These are phyloP conservation scores for Pulveroboletus frians DNA, from an alignment of 768 basidiomycete genomes.

Conservation along the genomic window DNA sequence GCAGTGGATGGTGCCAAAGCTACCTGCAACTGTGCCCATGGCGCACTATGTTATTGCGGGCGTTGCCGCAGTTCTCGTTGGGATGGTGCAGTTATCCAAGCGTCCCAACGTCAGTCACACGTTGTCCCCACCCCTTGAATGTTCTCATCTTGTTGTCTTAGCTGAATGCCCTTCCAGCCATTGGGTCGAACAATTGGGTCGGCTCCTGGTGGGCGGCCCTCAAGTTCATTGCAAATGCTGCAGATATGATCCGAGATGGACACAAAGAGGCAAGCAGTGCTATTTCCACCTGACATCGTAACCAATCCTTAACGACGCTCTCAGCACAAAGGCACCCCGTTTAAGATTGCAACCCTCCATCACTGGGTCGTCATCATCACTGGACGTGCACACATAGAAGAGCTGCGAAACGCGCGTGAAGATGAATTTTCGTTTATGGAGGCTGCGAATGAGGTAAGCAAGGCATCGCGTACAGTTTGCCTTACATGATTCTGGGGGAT, in stretches of 20 bases:
- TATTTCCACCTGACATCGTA: not conserved
- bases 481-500: not conserved
- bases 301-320: not conserved
- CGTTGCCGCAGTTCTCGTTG: not conserved
- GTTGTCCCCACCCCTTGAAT: not conserved
- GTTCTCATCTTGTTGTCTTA: not conserved
- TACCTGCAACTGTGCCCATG: not conserved
- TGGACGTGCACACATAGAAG: slow-evolving; percentile 31
- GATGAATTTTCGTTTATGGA: slow-evolving; percentile 32
- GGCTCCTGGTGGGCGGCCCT: slow-evolving; percentile 25
- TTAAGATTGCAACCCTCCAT: slow-evolving; percentile 26
- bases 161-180: slow-evolving; percentile 27
- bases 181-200: slow-evolving; percentile 21
- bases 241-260: slow-evolving; percentile 27
- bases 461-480: too few relatives aligned
- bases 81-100: not conserved
- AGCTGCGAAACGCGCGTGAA: slow-evolving; percentile 36
- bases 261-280: slow-evolving; percentile 23
- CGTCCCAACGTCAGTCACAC: not conserved
- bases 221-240: slow-evolving; percentile 13
- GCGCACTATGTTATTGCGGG: not conserved
- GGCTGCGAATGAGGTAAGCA: slow-evolving; percentile 31
- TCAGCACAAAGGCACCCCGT: slow-evolving; percentile 26
- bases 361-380: slow-evolving; percentile 38
- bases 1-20: not conserved